Evolutionary conservation across 495 filamentous ascomycete species (phyloP).

Genomic region (Jackrogersella minutella): DNA sequence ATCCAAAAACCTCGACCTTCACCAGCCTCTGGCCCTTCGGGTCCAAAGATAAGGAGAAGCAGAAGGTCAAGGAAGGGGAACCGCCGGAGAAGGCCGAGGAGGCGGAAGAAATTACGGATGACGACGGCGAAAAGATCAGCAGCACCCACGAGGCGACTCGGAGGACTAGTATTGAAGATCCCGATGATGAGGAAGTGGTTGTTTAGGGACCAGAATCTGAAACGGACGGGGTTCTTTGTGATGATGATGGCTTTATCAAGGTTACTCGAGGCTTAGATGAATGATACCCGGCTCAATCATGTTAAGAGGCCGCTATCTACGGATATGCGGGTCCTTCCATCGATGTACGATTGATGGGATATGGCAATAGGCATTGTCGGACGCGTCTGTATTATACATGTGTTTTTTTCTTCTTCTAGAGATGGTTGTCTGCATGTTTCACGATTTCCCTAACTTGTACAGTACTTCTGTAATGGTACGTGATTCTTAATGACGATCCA

Average conservation of each 20-base stretch:
- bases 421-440: constrained; percentile 23
- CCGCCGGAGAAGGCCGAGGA: constrained; percentile 37
- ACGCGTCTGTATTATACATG: constrained; percentile 37
- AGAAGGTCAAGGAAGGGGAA: constrained; percentile 46
- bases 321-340: background rate
- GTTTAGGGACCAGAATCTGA: constrained; percentile 40
- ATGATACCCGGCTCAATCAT: constrained; percentile 25
- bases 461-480: constrained; percentile 35
- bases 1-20: constrained; percentile 48
- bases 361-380: background rate
- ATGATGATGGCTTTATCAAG: constrained; percentile 22
- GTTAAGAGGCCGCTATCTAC: background rate
- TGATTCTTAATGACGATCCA: constrained; percentile 18
- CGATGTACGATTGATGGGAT: constrained; percentile 11
- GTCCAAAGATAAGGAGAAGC: constrained; percentile 46
- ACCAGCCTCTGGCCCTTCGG: constrained; percentile 60
- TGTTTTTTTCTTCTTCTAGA: constrained; percentile 25
- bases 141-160: constrained; percentile 60
- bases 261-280: constrained; percentile 9
- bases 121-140: constrained; percentile 55
- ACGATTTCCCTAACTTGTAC: constrained; percentile 36
- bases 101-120: constrained; percentile 41
- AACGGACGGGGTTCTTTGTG: constrained; percentile 4
- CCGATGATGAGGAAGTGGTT: constrained; percentile 61
- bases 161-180: constrained; percentile 64